These are phyloP conservation scores for Phytophthora pistaciae DNA, from an alignment of 352 stramenopile species.

Conservation along the genomic window DNA sequence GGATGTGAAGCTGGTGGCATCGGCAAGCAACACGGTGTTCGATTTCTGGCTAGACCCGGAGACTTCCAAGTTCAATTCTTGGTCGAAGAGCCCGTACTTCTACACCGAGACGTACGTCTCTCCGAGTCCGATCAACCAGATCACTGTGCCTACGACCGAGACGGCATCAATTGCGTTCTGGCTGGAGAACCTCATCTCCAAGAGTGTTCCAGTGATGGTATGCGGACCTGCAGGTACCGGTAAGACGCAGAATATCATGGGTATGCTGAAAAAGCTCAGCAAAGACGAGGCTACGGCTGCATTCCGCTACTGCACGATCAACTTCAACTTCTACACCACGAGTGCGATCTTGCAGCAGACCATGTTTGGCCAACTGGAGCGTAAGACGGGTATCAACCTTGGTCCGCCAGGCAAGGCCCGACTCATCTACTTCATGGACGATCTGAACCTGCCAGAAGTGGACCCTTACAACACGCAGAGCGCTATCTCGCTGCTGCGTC, in stretches of 20 bases:
- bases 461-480: slow-evolving; percentile 97
- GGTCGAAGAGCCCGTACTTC: slow-evolving; percentile 97
- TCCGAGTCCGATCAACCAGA: slow-evolving; percentile 89
- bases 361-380: slow-evolving; percentile 95
- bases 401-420: slow-evolving; percentile 93
- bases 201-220: slow-evolving; percentile 94
- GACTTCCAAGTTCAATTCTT: slow-evolving; percentile 93
- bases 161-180: slow-evolving; percentile 96
- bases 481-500: slow-evolving; percentile 94
- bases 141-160: slow-evolving; percentile 95
- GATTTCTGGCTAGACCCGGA: slow-evolving; percentile 97
- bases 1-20: slow-evolving; percentile 95
- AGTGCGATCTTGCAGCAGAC: slow-evolving; percentile 93
- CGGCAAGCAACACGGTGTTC: slow-evolving; percentile 96
- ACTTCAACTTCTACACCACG: slow-evolving; percentile 99
- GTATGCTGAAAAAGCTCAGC: slow-evolving; percentile 95
- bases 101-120: slow-evolving; percentile 91
- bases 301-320: slow-evolving; percentile 94
- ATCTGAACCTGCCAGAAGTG: slow-evolving; percentile 96
- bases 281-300: slow-evolving; percentile 83
- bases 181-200: slow-evolving; percentile 94
- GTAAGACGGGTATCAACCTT: slow-evolving; percentile 95
- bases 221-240: slow-evolving; percentile 94
- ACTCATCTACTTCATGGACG: slow-evolving; percentile 98
- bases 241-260: slow-evolving; percentile 96